Conservation (phyloP, 2,329 filamentous ascomycete species). For the Verticillium dahliae region DNA sequence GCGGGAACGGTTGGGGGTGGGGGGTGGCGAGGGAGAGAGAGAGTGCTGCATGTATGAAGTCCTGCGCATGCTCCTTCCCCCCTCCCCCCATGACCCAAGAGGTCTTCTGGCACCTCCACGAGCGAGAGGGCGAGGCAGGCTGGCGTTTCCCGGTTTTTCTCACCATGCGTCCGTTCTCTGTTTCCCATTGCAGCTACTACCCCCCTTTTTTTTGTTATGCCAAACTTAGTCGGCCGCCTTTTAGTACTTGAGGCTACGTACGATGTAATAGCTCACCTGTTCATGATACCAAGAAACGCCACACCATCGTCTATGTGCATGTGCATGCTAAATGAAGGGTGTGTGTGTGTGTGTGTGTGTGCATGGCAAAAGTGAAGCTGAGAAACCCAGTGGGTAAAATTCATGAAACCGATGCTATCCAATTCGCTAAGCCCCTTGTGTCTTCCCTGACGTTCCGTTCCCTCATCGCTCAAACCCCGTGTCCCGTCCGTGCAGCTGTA, state of each 20-base stretch:
- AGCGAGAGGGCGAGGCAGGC: constrained; percentile 5
- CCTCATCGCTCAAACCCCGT: no score
- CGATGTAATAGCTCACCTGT: constrained; percentile 36
- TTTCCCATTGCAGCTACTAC: constrained; percentile 7
- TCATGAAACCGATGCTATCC: neutral
- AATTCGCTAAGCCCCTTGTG: no score
- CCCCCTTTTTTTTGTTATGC: neutral
- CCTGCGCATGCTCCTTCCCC: neutral
- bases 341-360: neutral
- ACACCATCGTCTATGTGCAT: neutral
- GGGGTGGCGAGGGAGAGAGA: no score
- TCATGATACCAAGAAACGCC: constrained; percentile 37
- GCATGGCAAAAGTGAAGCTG: neutral
- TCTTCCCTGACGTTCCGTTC: no score
- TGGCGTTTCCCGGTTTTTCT: constrained; percentile 11
- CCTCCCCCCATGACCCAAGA: neutral
- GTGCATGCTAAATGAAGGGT: neutral
- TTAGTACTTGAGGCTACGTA: constrained; percentile 20
- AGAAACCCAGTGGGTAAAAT: neutral
- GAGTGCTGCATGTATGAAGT: neutral
- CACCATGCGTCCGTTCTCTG: constrained; percentile 8
- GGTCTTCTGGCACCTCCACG: neutral
- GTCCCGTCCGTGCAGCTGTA: no score
- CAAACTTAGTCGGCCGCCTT: neutral
- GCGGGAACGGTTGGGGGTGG: neutral